Evolutionary conservation across 345 rosid genomes (phyloP).

Genomic region (Leavenworthia alabamica): DNA sequence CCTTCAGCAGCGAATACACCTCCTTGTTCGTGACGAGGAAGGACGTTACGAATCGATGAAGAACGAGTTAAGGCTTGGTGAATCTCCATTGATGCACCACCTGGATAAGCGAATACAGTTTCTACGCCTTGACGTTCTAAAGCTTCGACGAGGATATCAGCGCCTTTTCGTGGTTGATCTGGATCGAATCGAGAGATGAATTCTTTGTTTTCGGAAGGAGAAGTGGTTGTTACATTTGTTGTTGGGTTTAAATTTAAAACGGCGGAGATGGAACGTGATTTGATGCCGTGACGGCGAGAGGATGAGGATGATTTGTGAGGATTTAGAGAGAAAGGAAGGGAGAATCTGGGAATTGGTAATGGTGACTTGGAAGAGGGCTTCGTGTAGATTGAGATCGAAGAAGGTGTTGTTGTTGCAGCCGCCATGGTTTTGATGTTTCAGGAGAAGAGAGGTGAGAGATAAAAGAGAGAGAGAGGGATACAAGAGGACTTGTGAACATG

Average conservation of each 20-base stretch:
- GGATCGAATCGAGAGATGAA: conserved; percentile 43
- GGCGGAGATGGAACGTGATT: conserved; percentile 28
- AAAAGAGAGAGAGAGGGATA: background rate
- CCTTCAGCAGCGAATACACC: conserved; percentile 96
- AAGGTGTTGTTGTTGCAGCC: conserved; percentile 27
- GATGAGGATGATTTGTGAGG: conserved; percentile 2
- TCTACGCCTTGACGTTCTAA: conserved; percentile 79
- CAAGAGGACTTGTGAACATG: conserved; percentile 8
- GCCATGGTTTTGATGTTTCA: conserved; percentile 8
- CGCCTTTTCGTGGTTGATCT: conserved; percentile 84
- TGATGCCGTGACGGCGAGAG: conserved; percentile 30
- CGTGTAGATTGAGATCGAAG: conserved; percentile 21
- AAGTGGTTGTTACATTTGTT: conserved; percentile 18
- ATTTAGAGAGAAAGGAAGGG: conserved; percentile 30
- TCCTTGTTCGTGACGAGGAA: conserved; percentile 97
- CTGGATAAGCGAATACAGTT: conserved; percentile 84
- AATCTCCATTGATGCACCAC: conserved; percentile 97
- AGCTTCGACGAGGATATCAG: conserved; percentile 91
- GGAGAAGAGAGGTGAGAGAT: no score
- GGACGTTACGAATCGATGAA: conserved; percentile 59
- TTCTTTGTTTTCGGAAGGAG: background rate
- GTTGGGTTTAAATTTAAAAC: conserved; percentile 12
- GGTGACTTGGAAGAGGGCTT: conserved; percentile 27
- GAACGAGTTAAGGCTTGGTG: conserved; percentile 98
- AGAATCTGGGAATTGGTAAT: conserved; percentile 23